A percentile compares a stretch with the other conserved stretches of the same genome.
Evolutionary conservation across 2,329 filamentous ascomycete species (phyloP).

Genomic region (Xylariaceae sp.): DNA sequence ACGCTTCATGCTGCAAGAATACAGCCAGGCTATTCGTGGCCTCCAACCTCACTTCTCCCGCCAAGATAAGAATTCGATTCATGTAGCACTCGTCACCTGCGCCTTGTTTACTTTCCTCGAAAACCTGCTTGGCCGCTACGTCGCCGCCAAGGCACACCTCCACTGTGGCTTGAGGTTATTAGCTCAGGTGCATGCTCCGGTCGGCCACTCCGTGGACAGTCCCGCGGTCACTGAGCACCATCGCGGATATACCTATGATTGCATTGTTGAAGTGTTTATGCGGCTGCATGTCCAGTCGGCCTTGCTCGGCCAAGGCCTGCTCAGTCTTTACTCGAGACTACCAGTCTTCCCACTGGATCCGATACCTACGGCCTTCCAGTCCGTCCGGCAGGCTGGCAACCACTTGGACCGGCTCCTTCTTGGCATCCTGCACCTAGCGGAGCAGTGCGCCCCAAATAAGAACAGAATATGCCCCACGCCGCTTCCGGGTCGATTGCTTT

Average conservation of each 20-base stretch:
- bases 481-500: slow-evolving; percentile 1
- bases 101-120: slow-evolving; percentile 33
- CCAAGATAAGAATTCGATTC: slow-evolving; percentile 27
- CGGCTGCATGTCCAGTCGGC: slow-evolving; percentile 28
- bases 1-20: slow-evolving; percentile 30
- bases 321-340: slow-evolving; percentile 10
- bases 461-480: neutral
- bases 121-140: slow-evolving; percentile 33
- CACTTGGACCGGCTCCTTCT: slow-evolving; percentile 22
- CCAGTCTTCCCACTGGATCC: slow-evolving; percentile 7
- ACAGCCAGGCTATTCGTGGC: slow-evolving; percentile 33
- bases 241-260: slow-evolving; percentile 34
- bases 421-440: slow-evolving; percentile 19
- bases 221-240: slow-evolving; percentile 13
- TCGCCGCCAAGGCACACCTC: slow-evolving; percentile 36
- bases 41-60: slow-evolving; percentile 31
- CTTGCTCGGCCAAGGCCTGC: slow-evolving; percentile 24
- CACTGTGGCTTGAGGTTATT: slow-evolving; percentile 39
- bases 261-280: slow-evolving; percentile 39
- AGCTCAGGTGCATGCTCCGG: slow-evolving; percentile 9
- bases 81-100: slow-evolving; percentile 35
- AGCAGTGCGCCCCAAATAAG: slow-evolving; percentile 11
- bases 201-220: neutral
- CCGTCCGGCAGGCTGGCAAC: slow-evolving; percentile 20
- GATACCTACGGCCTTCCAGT: slow-evolving; percentile 18